phyloP scores from a whole-genome alignment of 768 basidiomycete genomes.

The Leccinellum rugosiceps region DNA sequence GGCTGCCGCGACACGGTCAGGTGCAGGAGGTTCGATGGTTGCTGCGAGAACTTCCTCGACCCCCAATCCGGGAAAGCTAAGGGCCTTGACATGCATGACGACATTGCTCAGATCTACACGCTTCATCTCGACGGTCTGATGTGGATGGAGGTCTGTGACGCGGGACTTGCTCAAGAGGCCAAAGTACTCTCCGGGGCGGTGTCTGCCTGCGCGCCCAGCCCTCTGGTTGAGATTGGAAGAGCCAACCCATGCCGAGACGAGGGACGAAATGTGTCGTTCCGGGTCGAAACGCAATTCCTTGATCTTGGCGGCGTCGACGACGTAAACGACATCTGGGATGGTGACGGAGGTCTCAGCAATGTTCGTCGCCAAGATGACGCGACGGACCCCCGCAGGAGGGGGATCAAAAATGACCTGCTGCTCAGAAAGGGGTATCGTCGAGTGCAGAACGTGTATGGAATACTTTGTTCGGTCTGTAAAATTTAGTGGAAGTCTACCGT shows the following conservation, averaged over 20 bases:
- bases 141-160: slow-evolving; percentile 59
- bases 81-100: slow-evolving; percentile 95
- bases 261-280: slow-evolving; percentile 79
- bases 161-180: slow-evolving; percentile 71
- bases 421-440: slow-evolving; percentile 81
- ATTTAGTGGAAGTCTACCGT: slow-evolving; percentile 50
- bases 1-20: slow-evolving; percentile 72
- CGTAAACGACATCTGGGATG: slow-evolving; percentile 92
- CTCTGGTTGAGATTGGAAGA: slow-evolving; percentile 87
- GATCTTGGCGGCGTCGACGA: slow-evolving; percentile 84
- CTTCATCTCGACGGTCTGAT: slow-evolving; percentile 96
- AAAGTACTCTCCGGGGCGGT: slow-evolving; percentile 87
- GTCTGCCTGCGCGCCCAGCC: slow-evolving; percentile 89
- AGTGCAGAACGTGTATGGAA: slow-evolving; percentile 82
- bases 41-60: slow-evolving; percentile 84
- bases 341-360: slow-evolving; percentile 96
- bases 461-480: slow-evolving; percentile 59
- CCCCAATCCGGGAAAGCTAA: slow-evolving; percentile 81
- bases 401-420: slow-evolving; percentile 90
- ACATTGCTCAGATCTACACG: slow-evolving; percentile 85
- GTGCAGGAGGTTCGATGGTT: slow-evolving; percentile 85
- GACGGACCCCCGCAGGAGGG: slow-evolving; percentile 69
- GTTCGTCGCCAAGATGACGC: slow-evolving; percentile 91
- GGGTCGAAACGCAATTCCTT: slow-evolving; percentile 92
- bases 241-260: slow-evolving; percentile 90